Percentiles rank a stretch among this genome's conserved stretches.
Evolutionary conservation across 2,329 filamentous ascomycete genomes (phyloP).

Genomic region (Penicillium thymicola): DNA sequence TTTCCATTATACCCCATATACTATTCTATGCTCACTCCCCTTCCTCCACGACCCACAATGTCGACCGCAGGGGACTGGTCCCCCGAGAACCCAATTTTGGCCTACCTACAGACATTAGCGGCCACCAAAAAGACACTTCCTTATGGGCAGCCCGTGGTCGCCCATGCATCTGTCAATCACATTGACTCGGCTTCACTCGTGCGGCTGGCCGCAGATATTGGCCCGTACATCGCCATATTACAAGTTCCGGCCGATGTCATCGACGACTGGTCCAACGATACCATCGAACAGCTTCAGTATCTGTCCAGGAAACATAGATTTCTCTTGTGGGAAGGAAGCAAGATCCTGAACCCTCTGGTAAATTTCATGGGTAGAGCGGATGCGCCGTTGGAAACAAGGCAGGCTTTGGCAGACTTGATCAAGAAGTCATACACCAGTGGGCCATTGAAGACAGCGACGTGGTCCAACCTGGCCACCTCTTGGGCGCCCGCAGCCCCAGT

Average conservation of each 20-base stretch:
- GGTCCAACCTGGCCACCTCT: conserved; percentile 39
- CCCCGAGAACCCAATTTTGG: conserved; percentile 35
- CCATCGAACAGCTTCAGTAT: conserved; percentile 41
- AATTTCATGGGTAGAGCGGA: conserved; percentile 31
- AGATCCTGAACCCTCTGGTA: conserved; percentile 37
- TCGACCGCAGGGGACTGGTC: conserved; percentile 11
- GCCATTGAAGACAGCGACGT: conserved; percentile 36
- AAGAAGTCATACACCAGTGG: conserved; percentile 42
- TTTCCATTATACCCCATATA: neutral
- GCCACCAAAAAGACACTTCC: conserved; percentile 36
- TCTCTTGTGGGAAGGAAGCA: conserved; percentile 42
- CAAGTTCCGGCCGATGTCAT: conserved; percentile 63
- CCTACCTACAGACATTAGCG: conserved; percentile 37
- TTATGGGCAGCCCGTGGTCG: conserved; percentile 38
- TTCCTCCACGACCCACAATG: conserved; percentile 17
- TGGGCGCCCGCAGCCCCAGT: conserved; percentile 38
- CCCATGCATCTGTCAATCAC: conserved; percentile 57
- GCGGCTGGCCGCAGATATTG: conserved; percentile 55
- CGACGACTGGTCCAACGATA: conserved; percentile 58
- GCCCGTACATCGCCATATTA: conserved; percentile 59
- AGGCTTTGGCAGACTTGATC: conserved; percentile 33
- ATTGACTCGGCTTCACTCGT: conserved; percentile 55
- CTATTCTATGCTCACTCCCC: neutral
- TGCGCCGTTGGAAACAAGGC: conserved; percentile 28
- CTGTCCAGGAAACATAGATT: conserved; percentile 39